phyloP scores from a whole-genome alignment of 768 basidiomycete species.

The Rickenella mellea region DNA sequence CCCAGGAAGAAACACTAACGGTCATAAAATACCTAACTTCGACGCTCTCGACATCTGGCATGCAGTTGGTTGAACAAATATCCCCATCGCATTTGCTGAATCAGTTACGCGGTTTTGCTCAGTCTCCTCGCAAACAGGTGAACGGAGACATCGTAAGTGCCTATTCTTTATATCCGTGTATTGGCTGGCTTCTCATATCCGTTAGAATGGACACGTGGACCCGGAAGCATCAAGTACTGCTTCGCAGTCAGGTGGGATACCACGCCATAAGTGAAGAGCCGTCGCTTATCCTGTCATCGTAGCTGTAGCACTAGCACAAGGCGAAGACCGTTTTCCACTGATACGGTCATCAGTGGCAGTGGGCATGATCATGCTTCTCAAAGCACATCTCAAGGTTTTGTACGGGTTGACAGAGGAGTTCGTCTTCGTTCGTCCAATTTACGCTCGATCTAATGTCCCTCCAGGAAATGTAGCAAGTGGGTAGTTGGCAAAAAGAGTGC shows the following conservation, averaged over 20 bases:
- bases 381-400: constrained; percentile 71
- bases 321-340: constrained; percentile 18
- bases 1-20: constrained; percentile 84
- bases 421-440: constrained; percentile 18
- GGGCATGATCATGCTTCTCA: constrained; percentile 80
- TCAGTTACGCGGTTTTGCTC: constrained; percentile 36
- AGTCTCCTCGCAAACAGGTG: too few species aligned
- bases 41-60: constrained; percentile 69
- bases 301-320: too few species aligned
- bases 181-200: too few species aligned
- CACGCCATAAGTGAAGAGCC: too few species aligned
- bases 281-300: too few species aligned
- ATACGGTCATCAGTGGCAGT: constrained; percentile 68
- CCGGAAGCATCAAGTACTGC: too few species aligned
- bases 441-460: neutral
- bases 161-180: too few species aligned
- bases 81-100: constrained; percentile 64
- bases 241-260: too few species aligned
- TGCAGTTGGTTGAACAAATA: constrained; percentile 67
- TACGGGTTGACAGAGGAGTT: constrained; percentile 92
- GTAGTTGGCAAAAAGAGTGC: constrained; percentile 83
- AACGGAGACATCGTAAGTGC: too few species aligned
- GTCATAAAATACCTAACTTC: constrained; percentile 74
- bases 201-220: too few species aligned
- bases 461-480: constrained; percentile 88